Percentiles rank a stretch among this genome's conserved stretches.
Conservation (phyloP, 1,139 yeast species). For the Candida anutae region DNA sequence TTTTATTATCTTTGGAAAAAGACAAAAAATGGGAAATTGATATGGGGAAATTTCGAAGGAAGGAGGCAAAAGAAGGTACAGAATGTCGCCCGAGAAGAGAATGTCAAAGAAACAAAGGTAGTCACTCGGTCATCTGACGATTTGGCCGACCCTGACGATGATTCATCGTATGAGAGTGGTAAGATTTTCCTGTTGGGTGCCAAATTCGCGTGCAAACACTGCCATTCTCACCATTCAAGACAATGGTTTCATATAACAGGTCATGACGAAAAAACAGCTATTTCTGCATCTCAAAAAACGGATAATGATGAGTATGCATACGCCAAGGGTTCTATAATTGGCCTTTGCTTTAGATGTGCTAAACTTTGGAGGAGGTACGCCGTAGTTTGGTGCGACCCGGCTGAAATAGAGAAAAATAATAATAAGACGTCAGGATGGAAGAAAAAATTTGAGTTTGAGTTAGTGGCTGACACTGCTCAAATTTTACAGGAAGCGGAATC, state of each 20-base stretch:
- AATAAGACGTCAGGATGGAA: slow-evolving; percentile 43
- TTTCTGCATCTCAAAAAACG: slow-evolving; percentile 3
- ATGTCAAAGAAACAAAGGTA: slow-evolving; percentile 9
- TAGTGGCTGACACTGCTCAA: slow-evolving; percentile 54
- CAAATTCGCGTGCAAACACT: slow-evolving; percentile 54
- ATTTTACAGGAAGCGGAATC: slow-evolving; percentile 43
- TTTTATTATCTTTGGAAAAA: slow-evolving; percentile 91
- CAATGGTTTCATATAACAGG: slow-evolving; percentile 77
- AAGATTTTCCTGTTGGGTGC: slow-evolving; percentile 32
- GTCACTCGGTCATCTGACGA: slow-evolving; percentile 18
- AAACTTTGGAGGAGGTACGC: slow-evolving; percentile 88
- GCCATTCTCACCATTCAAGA: slow-evolving; percentile 44
- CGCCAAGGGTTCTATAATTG: slow-evolving; percentile 29
- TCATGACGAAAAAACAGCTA: slow-evolving; percentile 24
- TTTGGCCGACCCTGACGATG: slow-evolving; percentile 61
- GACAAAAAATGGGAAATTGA: slow-evolving; percentile 60
- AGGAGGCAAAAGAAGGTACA: slow-evolving; percentile 49
- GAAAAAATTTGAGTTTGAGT: slow-evolving; percentile 62
- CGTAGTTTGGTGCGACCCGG: slow-evolving; percentile 79
- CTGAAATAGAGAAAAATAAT: slow-evolving; percentile 50
- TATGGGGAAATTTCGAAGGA: slow-evolving; percentile 83
- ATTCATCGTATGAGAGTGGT: slow-evolving; percentile 54
- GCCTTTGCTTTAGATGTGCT: slow-evolving; percentile 82
- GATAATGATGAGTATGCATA: slow-evolving; percentile 18
- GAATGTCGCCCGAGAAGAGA: slow-evolving; percentile 26